Percentiles rank a stretch among this genome's conserved stretches.
Conservation (phyloP, 164 flowering plant genomes). For the Tetrastigma voinierianum region DNA sequence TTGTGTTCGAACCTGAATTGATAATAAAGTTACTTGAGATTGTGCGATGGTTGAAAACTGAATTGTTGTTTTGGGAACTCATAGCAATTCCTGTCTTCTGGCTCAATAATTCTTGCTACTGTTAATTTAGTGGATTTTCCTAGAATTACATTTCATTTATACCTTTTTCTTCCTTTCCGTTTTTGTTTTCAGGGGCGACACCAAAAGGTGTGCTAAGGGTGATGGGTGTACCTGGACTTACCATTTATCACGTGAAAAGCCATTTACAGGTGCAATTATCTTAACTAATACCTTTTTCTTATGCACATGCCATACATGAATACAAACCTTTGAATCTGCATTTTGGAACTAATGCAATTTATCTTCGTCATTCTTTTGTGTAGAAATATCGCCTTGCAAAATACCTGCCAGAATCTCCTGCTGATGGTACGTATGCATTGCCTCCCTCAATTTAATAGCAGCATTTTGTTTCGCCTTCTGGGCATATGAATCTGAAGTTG, state of each 20-base stretch:
- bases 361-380: background rate
- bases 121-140: background rate
- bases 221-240: constrained; percentile 77
- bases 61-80: no score
- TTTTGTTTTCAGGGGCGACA: constrained; percentile 55
- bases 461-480: background rate
- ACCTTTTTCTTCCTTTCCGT: background rate
- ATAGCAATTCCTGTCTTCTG: background rate
- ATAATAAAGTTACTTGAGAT: no score
- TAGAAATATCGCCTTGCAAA: constrained; percentile 76
- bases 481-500: background rate
- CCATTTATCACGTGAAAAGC: constrained; percentile 78
- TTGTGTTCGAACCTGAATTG: no score
- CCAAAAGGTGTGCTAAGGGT: constrained; percentile 75
- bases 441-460: background rate
- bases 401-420: constrained; percentile 63
- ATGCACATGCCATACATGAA: background rate
- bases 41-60: no score
- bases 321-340: background rate
- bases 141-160: background rate
- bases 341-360: background rate
- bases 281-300: background rate
- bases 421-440: constrained; percentile 39
- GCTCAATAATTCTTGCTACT: background rate
- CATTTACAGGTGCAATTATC: constrained; percentile 54